Base-by-base conservation (phyloP, 2,329 filamentous ascomycete genomes). In the Paecilomyces sp. region DNA sequence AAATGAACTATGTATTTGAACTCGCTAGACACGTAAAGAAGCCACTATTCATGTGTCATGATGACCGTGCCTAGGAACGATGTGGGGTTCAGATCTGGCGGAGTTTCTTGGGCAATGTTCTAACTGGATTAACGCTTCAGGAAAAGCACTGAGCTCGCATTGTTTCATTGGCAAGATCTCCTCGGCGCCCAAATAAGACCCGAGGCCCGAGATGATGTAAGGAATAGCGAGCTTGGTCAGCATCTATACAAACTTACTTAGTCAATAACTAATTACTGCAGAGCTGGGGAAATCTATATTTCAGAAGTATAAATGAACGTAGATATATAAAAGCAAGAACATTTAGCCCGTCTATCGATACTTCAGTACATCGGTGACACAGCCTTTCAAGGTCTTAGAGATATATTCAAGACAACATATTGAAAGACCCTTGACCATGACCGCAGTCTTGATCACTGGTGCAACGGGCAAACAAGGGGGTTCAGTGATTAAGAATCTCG, bases 401-500 rank as follows among this genome's bases (percentile, higher is more conserved):
- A 47, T 47, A 41, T 41, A 47, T 18, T 15, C 18, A 18, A 9
- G n/a, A 18, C 41, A 47, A 47, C 15, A 18, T 47, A 15, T 15
- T 8, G 5, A 47, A 11, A 18, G 9, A 47, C 18, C n/a, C 18
- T 18, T 18, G 18, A 47, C 41, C 41, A 47, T 47, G 41, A 47
- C 41, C n/a, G 57, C 61, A 1, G 31, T 77, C 52, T 68, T 78
- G 15, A 65, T 78, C 25, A 73, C 70, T 8, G 75, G 76, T 5
- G 74, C 75, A 15, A 78, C 74, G 5, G 75, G 77, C 30, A 77
- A 77, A 59, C 76, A 78, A 66, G 77, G 76, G 4, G 70, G 71
- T 3, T 68, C 72, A 2, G 62, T 77, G 2, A 68, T 78, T 31
- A 60, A 68, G 6, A 67, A 66, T 24, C 68, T 77, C 18, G 57